Evolutionary conservation across 129 eudicot genomes (phyloP).

Genomic region (Flaveria ramosissima): DNA sequence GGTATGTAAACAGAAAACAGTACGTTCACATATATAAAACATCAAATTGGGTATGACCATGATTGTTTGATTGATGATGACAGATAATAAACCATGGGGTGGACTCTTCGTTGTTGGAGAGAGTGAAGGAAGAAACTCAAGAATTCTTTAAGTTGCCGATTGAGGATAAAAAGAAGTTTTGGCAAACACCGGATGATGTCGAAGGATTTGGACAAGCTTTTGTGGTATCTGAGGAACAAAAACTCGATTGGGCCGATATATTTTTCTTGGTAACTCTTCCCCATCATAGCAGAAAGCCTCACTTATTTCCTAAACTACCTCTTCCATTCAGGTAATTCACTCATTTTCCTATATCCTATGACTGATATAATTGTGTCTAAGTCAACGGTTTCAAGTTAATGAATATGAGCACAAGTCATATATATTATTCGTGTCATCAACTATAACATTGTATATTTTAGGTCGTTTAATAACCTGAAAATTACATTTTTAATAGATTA

Average conservation of each 20-base stretch:
- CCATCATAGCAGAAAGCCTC: background rate
- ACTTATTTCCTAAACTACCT: background rate
- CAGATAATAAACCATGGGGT: constrained; percentile 4
- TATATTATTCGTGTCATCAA: too few species aligned
- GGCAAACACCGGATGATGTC: background rate
- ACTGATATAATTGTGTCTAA: background rate
- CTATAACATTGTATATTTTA: too few species aligned
- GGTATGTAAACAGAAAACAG: background rate
- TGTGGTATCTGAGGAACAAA: background rate
- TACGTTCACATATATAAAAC: too few species aligned
- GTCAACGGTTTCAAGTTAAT: too few species aligned
- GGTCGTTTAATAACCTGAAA: too few species aligned
- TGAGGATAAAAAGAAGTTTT: constrained; percentile 6
- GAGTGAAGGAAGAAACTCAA: constrained; percentile 7
- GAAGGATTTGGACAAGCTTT: constrained; percentile 17
- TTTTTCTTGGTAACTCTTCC: constrained; percentile 2
- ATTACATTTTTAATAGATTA: too few species aligned
- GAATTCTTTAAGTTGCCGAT: background rate
- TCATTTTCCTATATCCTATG: background rate
- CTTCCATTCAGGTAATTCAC: background rate
- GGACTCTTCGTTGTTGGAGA: background rate
- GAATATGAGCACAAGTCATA: too few species aligned
- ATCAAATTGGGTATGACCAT: too few species aligned
- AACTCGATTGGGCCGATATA: constrained; percentile 8
- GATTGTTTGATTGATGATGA: background rate